phyloP scores from a whole-genome alignment of 305 asterid genomes.

The Fraxinus latifolia region DNA sequence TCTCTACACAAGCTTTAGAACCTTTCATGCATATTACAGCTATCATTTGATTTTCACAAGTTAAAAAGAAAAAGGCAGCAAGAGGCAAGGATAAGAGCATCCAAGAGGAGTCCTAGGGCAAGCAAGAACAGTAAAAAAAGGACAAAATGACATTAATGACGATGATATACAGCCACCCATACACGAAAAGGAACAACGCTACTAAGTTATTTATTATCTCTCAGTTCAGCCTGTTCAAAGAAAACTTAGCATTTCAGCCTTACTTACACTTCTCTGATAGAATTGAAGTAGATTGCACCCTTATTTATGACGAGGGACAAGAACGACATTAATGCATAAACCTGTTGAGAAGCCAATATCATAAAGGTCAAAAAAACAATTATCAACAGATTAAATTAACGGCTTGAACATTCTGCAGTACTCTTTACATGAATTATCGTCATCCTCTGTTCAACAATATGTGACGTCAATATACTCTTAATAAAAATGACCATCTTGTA shows the following conservation, averaged over 20 bases:
- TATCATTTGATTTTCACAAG: neutral
- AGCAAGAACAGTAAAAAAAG: neutral
- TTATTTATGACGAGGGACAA: constrained; percentile 68
- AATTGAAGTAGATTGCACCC: constrained; percentile 90
- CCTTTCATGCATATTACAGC: neutral
- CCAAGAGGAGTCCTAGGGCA: neutral
- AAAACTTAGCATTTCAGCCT: neutral
- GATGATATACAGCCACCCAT: neutral
- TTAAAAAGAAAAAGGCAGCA: neutral
- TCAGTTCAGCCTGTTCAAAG: neutral
- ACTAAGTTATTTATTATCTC: neutral
- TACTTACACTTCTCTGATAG: constrained; percentile 93
- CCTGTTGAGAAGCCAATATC: constrained; percentile 50
- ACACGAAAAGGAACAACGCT: neutral
- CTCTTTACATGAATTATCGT: neutral
- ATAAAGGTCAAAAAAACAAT: constrained; percentile 28
- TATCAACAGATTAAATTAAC: neutral
- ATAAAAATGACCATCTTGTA: neutral
- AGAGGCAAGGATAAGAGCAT: neutral
- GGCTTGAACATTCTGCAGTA: neutral
- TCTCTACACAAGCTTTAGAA: neutral
- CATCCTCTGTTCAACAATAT: neutral
- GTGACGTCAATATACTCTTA: neutral
- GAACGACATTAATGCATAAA: constrained; percentile 91
- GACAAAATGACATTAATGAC: neutral